These are phyloP conservation scores for Dictyostelium brefeldianum DNA, from an alignment of 78 protist genomes.

Conservation along the genomic window DNA sequence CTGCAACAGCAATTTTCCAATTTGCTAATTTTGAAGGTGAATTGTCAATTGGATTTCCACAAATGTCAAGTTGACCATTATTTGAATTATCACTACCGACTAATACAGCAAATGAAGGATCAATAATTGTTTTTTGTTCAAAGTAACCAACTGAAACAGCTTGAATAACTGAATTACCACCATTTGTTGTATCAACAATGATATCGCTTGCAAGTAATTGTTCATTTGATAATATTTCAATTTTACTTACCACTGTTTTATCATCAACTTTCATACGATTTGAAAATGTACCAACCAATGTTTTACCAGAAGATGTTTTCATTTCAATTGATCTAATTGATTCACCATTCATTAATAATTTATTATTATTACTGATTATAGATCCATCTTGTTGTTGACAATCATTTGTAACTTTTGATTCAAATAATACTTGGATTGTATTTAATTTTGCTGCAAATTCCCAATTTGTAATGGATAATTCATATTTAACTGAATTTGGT, in stretches of 20 bases:
- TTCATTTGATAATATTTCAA: neutral
- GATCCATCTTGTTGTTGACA: neutral
- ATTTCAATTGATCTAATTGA: constrained; percentile 22
- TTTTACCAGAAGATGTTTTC: neutral
- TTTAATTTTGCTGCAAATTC: neutral
- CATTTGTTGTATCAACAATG: neutral
- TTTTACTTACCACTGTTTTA: neutral
- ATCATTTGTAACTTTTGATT: neutral
- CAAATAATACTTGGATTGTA: constrained; percentile 10
- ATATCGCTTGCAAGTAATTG: neutral
- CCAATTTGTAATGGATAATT: neutral
- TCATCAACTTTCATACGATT: constrained; percentile 10
- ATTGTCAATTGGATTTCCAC: neutral
- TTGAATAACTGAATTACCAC: neutral
- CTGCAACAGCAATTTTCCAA: constrained; percentile 2
- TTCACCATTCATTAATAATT: neutral
- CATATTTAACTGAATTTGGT: constrained; percentile 42
- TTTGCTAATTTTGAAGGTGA: neutral
- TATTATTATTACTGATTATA: neutral
- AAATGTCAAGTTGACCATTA: neutral
- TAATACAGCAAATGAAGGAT: constrained; percentile 23
- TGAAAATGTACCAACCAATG: constrained; percentile 27
- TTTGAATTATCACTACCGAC: neutral
- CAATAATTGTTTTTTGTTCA: neutral
- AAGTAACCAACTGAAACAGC: neutral